Percentiles rank a stretch among this genome's conserved stretches.
Conservation (phyloP, 164 flowering plant species). For the Annona squamosa region DNA sequence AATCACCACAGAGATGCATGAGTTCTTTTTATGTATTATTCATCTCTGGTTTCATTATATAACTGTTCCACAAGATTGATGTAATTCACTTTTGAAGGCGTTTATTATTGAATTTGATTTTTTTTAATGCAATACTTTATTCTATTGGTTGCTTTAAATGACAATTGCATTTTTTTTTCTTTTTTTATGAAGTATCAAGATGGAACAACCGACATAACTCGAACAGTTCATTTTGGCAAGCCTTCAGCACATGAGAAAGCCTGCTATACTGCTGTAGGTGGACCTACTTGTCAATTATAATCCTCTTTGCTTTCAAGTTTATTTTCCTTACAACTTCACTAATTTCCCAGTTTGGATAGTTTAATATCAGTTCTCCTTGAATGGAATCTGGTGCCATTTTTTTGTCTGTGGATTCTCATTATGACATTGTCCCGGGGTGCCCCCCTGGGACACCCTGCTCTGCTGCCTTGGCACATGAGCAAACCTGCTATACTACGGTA, state of each 20-base stretch:
- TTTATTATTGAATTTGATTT: background rate
- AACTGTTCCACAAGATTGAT: too few relatives aligned
- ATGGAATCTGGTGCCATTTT: background rate
- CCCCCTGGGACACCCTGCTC: too few relatives aligned
- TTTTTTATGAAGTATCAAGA: conserved; percentile 62
- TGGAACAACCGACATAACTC: conserved; percentile 97
- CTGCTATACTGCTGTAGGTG: conserved; percentile 88
- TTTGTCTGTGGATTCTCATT: too few relatives aligned
- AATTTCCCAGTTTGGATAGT: background rate
- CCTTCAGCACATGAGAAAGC: conserved; percentile 92
- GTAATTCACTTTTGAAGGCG: too few relatives aligned
- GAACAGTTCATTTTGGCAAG: conserved; percentile 94
- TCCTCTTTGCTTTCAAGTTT: background rate
- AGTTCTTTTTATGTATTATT: too few relatives aligned
- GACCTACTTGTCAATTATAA: background rate
- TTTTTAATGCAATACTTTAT: background rate
- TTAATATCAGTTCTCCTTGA: background rate
- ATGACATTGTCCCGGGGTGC: too few relatives aligned
- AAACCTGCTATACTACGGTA: conserved; percentile 91
- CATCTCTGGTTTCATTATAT: too few relatives aligned
- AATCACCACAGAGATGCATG: too few relatives aligned
- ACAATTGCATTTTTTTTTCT: background rate
- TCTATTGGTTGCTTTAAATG: background rate
- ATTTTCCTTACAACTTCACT: background rate
- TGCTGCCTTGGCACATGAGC: conserved; percentile 71